Percentiles rank a stretch among this genome's conserved stretches.
These are phyloP conservation scores for Aspergillus quadrilineatus DNA, from an alignment of 2,329 filamentous ascomycete species.

Conservation along the genomic window DNA sequence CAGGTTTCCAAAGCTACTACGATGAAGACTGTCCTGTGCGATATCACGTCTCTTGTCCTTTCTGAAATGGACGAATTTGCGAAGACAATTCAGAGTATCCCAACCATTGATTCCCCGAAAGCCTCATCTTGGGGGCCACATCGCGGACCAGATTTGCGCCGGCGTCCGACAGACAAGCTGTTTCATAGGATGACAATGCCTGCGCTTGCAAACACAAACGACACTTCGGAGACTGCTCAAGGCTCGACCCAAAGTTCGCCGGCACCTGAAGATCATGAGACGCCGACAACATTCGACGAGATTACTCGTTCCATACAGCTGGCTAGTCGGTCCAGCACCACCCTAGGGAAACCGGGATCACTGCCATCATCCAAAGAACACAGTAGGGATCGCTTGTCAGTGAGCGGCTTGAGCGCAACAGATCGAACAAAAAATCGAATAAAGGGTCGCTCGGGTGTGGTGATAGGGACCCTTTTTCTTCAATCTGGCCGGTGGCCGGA, in stretches of 20 bases:
- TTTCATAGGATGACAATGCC: slow-evolving; percentile 80
- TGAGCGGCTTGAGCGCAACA: slow-evolving; percentile 70
- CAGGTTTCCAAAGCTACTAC: slow-evolving; percentile 72
- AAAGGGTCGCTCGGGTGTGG: slow-evolving; percentile 73
- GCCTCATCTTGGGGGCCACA: slow-evolving; percentile 44
- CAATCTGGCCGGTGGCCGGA: slow-evolving; percentile 88
- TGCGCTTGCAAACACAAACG: slow-evolving; percentile 49
- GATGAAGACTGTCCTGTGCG: slow-evolving; percentile 76
- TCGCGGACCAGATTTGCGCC: slow-evolving; percentile 52
- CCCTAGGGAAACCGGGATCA: slow-evolving; percentile 34
- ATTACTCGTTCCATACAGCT: slow-evolving; percentile 47
- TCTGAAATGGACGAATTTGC: slow-evolving; percentile 74
- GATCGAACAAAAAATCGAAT: slow-evolving; percentile 79
- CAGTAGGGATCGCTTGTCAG: slow-evolving; percentile 61
- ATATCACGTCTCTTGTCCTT: slow-evolving; percentile 70
- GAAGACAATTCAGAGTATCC: slow-evolving; percentile 69
- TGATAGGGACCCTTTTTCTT: slow-evolving; percentile 82
- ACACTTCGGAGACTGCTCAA: slow-evolving; percentile 39
- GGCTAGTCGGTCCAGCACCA: slow-evolving; percentile 39
- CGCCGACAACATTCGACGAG: slow-evolving; percentile 56
- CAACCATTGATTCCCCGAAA: slow-evolving; percentile 74
- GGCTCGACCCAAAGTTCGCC: slow-evolving; percentile 38
- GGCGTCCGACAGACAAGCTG: slow-evolving; percentile 54
- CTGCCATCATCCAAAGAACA: slow-evolving; percentile 49
- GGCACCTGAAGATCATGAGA: slow-evolving; percentile 39